Conservation (phyloP, 148 eudicot genomes). For the Spergularia marina region DNA sequence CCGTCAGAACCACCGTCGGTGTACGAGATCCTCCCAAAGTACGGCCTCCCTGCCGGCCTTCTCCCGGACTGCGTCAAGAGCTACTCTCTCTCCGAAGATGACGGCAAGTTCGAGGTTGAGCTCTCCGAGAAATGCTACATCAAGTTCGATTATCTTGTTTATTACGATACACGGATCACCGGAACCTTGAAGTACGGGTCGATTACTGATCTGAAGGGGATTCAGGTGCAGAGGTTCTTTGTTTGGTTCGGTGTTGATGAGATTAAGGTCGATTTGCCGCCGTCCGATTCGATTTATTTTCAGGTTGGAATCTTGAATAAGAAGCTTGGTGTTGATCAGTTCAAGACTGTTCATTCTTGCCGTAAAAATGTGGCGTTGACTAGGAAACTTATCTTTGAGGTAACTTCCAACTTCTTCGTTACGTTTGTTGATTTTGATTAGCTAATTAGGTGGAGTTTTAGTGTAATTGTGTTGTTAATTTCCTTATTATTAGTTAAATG, state of each 20-base stretch:
- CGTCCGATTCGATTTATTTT: conserved; percentile 66
- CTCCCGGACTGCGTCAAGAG: conserved; percentile 34
- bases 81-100: conserved; percentile 28
- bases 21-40: conserved; percentile 60
- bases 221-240: conserved; percentile 36
- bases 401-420: not conserved
- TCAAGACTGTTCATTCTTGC: conserved; percentile 59
- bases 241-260: conserved; percentile 43
- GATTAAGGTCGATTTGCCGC: conserved; percentile 60
- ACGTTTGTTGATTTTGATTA: not conserved
- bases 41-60: conserved; percentile 67
- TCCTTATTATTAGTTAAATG: too few species aligned
- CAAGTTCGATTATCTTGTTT: conserved; percentile 40
- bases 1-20: conserved; percentile 34
- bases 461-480: too few species aligned
- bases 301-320: conserved; percentile 69
- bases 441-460: not conserved
- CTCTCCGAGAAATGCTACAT: conserved; percentile 33
- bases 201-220: conserved; percentile 35
- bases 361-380: conserved; percentile 9
- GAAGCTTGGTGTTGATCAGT: conserved; percentile 72
- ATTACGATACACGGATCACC: conserved; percentile 35
- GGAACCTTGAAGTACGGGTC: conserved; percentile 43
- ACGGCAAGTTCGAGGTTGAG: conserved; percentile 36
- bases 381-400: conserved; percentile 22